Evolutionary conservation across 2,329 filamentous ascomycete species (phyloP).

Genomic region (Diaporthe sp.): DNA sequence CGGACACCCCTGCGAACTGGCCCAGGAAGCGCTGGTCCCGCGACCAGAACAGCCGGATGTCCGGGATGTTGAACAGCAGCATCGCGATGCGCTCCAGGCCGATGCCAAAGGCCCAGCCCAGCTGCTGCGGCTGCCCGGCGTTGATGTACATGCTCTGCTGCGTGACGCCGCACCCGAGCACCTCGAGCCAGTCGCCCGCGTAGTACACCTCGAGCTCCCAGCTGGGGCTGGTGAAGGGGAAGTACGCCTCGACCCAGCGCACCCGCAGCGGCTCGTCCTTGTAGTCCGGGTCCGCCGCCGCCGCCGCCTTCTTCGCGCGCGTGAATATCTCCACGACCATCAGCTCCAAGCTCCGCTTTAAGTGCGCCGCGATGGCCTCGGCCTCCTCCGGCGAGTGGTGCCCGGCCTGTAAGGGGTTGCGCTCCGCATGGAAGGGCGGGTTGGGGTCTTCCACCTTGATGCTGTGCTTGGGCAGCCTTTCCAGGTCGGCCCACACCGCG

Average conservation of each 20-base stretch:
- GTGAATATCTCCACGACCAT: constrained; percentile 93
- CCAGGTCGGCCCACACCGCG: constrained; percentile 78
- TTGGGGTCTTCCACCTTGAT: constrained; percentile 88
- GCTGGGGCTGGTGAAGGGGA: constrained; percentile 94
- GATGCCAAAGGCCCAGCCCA: constrained; percentile 96
- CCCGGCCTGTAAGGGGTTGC: constrained; percentile 84
- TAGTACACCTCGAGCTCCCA: constrained; percentile 98
- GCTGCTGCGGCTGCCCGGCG: constrained; percentile 79
- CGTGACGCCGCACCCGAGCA: constrained; percentile 92
- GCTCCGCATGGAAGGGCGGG: constrained; percentile 79
- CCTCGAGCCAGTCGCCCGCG: constrained; percentile 94
- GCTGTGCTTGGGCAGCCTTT: constrained; percentile 78
- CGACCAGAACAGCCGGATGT: constrained; percentile 98
- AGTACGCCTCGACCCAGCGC: constrained; percentile 97
- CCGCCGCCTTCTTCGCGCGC: constrained; percentile 77
- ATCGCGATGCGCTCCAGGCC: constrained; percentile 97
- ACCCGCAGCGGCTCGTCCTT: constrained; percentile 82
- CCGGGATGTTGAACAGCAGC: constrained; percentile 95
- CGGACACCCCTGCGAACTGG: constrained; percentile 80
- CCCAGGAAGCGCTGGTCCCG: constrained; percentile 85
- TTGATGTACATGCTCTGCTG: constrained; percentile 85
- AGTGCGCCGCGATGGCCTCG: constrained; percentile 84
- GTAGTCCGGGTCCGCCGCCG: constrained; percentile 62
- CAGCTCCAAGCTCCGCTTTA: constrained; percentile 90
- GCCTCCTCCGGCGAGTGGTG: constrained; percentile 83